Conservation (phyloP, 140 eudicot genomes). For the Oenanthe javanica region DNA sequence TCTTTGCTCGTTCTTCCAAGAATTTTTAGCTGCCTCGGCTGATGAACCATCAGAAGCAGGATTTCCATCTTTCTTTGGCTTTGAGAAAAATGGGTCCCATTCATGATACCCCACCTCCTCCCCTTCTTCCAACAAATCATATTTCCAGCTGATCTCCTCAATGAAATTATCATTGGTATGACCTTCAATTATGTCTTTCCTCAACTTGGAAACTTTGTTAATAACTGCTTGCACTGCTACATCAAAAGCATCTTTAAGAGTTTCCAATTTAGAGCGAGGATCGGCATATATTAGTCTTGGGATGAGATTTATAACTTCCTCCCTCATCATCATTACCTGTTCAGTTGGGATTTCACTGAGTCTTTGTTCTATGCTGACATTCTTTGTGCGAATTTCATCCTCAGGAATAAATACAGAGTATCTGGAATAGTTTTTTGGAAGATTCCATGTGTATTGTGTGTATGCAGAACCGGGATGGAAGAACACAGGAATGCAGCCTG, state of each 20-base stretch:
- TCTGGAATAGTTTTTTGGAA: slow-evolving; percentile 47
- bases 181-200: slow-evolving; percentile 54
- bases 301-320: slow-evolving; percentile 61
- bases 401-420: slow-evolving; percentile 81
- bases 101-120: slow-evolving; percentile 41
- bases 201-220: slow-evolving; percentile 46
- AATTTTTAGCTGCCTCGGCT: slow-evolving; percentile 32
- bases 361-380: slow-evolving; percentile 51
- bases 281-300: slow-evolving; percentile 80
- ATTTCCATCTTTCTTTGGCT: slow-evolving; percentile 59
- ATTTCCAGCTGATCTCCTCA: slow-evolving; percentile 78
- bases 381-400: slow-evolving; percentile 45
- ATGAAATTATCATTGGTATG: slow-evolving; percentile 34
- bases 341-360: slow-evolving; percentile 40
- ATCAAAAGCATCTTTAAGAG: slow-evolving; percentile 82
- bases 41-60: slow-evolving; percentile 34
- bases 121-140: slow-evolving; percentile 63
- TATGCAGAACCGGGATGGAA: slow-evolving; percentile 81
- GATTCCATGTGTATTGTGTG: slow-evolving; percentile 86
- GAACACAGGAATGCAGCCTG: slow-evolving; percentile 94
- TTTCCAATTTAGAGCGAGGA: slow-evolving; percentile 74
- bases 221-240: slow-evolving; percentile 63
- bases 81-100: slow-evolving; percentile 76
- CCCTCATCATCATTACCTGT: slow-evolving; percentile 63
- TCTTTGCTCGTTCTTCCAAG: slow-evolving; percentile 16